A percentile compares a stretch with the other conserved stretches of the same genome.
Evolutionary conservation across 2,329 filamentous ascomycete species (phyloP).

Genomic region (Ascomycota sp.): DNA sequence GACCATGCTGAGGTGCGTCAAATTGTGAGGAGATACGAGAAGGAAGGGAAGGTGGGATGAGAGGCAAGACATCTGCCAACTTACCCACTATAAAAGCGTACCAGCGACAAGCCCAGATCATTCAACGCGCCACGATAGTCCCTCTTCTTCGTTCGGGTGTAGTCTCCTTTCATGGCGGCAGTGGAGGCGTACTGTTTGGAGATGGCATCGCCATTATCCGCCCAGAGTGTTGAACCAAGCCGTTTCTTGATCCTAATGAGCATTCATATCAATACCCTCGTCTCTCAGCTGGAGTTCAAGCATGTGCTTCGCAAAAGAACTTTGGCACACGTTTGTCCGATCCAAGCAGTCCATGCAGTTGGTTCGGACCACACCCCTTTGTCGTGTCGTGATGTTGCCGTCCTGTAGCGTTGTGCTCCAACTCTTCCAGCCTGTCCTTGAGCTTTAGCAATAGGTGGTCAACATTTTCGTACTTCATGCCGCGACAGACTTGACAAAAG

Average conservation of each 20-base stretch:
- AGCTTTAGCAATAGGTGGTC: slow-evolving; percentile 55
- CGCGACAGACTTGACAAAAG: slow-evolving; percentile 78
- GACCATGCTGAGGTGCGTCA: slow-evolving; percentile 50
- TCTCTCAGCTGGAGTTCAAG: slow-evolving; percentile 60
- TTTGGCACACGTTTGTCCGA: slow-evolving; percentile 88
- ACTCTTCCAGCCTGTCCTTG: slow-evolving; percentile 42
- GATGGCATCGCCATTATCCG: slow-evolving; percentile 90
- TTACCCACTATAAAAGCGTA: slow-evolving; percentile 48
- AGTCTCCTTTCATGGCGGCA: slow-evolving; percentile 89
- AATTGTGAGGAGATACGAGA: slow-evolving; percentile 1
- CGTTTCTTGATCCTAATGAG: slow-evolving; percentile 58
- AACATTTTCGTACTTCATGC: slow-evolving; percentile 97
- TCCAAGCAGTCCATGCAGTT: slow-evolving; percentile 99
- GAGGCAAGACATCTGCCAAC: slow-evolving; percentile 5
- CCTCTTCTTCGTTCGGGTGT: slow-evolving; percentile 74
- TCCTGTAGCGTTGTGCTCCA: slow-evolving; percentile 42
- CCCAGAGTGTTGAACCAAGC: slow-evolving; percentile 97
- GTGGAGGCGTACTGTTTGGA: slow-evolving; percentile 93
- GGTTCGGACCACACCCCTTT: slow-evolving; percentile 66
- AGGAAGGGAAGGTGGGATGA: neutral
- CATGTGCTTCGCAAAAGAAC: slow-evolving; percentile 66
- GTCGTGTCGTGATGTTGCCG: slow-evolving; percentile 24
- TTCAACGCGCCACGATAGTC: slow-evolving; percentile 83
- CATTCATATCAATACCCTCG: slow-evolving; percentile 56
- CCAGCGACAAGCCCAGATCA: slow-evolving; percentile 75